Conservation (phyloP, 2,329 filamentous ascomycete species). For the Aspergillus ibericus region DNA sequence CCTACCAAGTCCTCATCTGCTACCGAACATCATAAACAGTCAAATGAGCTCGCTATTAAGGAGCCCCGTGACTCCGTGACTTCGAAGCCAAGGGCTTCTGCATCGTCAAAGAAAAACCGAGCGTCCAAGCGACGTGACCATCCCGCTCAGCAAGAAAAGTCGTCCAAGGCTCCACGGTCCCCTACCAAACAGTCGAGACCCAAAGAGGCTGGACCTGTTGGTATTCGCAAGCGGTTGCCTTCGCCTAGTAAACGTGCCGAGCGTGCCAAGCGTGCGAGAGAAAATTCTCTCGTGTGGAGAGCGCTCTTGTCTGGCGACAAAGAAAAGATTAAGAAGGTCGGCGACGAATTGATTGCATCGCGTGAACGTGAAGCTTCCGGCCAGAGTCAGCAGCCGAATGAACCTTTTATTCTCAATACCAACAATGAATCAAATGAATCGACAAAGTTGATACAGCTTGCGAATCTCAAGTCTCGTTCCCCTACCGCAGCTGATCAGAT, state of each 20-base stretch:
- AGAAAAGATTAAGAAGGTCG: background rate
- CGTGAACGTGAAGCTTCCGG: background rate
- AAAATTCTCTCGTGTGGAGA: background rate
- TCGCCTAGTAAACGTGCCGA: conserved; percentile 4
- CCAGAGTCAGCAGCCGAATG: background rate
- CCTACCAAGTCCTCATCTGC: background rate
- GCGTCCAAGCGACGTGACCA: background rate
- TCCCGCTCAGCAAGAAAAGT: background rate
- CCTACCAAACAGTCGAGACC: background rate
- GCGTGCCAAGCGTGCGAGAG: no score
- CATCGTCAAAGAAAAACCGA: background rate
- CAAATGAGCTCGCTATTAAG: background rate
- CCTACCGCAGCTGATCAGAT: background rate
- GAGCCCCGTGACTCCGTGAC: background rate
- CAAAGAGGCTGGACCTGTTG: background rate
- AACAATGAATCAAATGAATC: background rate
- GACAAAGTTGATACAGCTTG: background rate
- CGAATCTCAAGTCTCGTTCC: background rate
- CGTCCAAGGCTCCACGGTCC: background rate
- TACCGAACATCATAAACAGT: background rate
- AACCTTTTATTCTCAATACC: background rate
- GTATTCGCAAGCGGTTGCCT: conserved; percentile 1
- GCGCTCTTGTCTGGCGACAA: background rate
- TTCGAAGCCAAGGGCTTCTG: background rate
- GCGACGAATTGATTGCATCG: background rate